These are phyloP conservation scores for Euphrasia arctica DNA, from an alignment of 305 asterid genomes.

Conservation along the genomic window DNA sequence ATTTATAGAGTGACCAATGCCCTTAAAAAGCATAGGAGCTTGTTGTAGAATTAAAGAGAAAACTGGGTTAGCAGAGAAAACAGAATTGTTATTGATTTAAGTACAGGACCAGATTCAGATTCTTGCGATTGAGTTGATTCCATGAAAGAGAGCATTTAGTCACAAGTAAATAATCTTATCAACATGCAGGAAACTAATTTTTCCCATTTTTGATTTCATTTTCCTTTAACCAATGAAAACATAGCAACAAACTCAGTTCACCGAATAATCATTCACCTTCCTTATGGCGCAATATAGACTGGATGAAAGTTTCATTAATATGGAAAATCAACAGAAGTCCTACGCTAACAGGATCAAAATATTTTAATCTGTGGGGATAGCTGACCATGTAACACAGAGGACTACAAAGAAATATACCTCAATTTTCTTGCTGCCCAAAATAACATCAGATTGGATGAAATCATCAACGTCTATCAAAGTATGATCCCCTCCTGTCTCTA, in stretches of 20 bases:
- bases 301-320: slow-evolving; percentile 11
- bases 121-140: slow-evolving; percentile 13
- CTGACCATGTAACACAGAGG: slow-evolving; percentile 2
- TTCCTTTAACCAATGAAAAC: slow-evolving; percentile 16
- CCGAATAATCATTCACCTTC: slow-evolving; percentile 4
- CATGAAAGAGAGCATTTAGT: slow-evolving; percentile 9
- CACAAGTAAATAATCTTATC: slow-evolving; percentile 7
- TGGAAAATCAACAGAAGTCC: background rate
- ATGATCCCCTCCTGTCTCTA: slow-evolving; percentile 68
- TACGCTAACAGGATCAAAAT: background rate
- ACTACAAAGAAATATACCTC: slow-evolving; percentile 41
- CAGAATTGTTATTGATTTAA: no score
- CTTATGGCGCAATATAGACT: slow-evolving; percentile 8
- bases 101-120: slow-evolving; percentile 11
- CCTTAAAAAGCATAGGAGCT: slow-evolving; percentile 88
- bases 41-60: slow-evolving; percentile 27
- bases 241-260: background rate
- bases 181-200: slow-evolving; percentile 14
- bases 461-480: slow-evolving; percentile 66
- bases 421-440: slow-evolving; percentile 60
- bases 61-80: background rate
- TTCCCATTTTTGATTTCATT: background rate
- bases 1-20: slow-evolving; percentile 76
- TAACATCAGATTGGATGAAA: slow-evolving; percentile 60
- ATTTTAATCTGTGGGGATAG: slow-evolving; percentile 10